These are phyloP conservation scores for Xylariales sp. DNA, from an alignment of 2,329 filamentous ascomycete species.

Conservation along the genomic window DNA sequence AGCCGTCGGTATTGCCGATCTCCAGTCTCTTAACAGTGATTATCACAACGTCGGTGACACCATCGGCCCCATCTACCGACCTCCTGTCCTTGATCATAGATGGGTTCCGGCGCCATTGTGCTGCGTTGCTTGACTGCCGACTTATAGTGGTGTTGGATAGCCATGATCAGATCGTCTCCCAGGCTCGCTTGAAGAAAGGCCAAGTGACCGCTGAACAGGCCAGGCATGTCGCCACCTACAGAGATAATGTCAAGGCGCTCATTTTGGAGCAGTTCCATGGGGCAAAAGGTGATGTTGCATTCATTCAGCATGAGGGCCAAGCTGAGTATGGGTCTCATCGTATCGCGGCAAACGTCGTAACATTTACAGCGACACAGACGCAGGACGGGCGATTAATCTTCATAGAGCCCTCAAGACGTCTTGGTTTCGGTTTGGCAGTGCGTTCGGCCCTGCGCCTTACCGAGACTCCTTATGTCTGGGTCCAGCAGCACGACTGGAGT, in stretches of 20 bases:
- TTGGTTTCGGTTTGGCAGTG: slow-evolving; percentile 51
- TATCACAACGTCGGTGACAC: slow-evolving; percentile 52
- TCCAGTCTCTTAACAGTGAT: slow-evolving; percentile 34
- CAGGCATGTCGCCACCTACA: slow-evolving; percentile 37
- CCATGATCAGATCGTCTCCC: slow-evolving; percentile 40
- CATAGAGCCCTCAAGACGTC: slow-evolving; percentile 39
- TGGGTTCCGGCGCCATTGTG: slow-evolving; percentile 41
- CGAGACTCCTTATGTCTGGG: slow-evolving; percentile 48
- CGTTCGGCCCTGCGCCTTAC: slow-evolving; percentile 44
- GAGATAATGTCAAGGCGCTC: slow-evolving; percentile 39
- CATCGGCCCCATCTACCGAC: slow-evolving; percentile 48
- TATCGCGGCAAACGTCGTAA: slow-evolving; percentile 31
- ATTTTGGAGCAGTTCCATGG: slow-evolving; percentile 27
- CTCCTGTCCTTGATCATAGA: slow-evolving; percentile 41
- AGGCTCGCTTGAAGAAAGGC: slow-evolving; percentile 48
- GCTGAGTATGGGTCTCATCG: slow-evolving; percentile 44
- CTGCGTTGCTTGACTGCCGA: slow-evolving; percentile 33
- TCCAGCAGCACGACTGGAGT: slow-evolving; percentile 55
- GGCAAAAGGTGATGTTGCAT: background rate
- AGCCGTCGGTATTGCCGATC: background rate
- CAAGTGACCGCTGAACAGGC: slow-evolving; percentile 43
- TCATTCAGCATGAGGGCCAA: slow-evolving; percentile 21
- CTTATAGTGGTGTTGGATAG: slow-evolving; percentile 50
- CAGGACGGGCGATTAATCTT: slow-evolving; percentile 37
- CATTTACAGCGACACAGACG: slow-evolving; percentile 31